Base-by-base conservation (phyloP, 306 rosid genomes). In the Medicago arabica region DNA sequence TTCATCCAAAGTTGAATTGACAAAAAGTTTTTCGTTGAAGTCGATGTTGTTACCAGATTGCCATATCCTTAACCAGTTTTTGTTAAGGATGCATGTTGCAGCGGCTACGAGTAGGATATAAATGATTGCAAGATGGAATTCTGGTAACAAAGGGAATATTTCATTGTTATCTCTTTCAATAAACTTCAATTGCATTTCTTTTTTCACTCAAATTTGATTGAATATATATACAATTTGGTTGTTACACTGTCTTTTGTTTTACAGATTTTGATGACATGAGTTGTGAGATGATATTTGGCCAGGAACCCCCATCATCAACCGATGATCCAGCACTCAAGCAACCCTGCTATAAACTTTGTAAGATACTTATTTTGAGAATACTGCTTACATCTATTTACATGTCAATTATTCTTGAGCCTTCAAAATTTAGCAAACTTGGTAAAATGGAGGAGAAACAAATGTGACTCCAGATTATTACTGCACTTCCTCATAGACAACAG, bases 251-350 rank as follows among this genome's bases (percentile, higher is more conserved):
- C 9, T 50, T n/a, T n/a, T 76, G 67, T 77, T 84, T 59, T 78
- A 68, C 93, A 93, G 97, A 93, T 80, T 93, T 93, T 89, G 97
- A 91, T 58, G 96, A 93, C 69, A 88, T 90, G 97, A 93, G 98
- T 66, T 93, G 98, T 44, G 91, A 93, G 87, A 93, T 93, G 98
- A 83, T 87, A 81, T 93, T 88, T 83, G 98, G 98, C 5, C 85
- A 89, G 84, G 92, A 93, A 1, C 92, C 98, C 49, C 96, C 96
- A 13, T 82, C 84, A 71, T 34, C 83, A 75, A 44, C 50, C 13
- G 86, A 88, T 57, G 98, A 93, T 83, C 97, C 97, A 60, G 97
- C 87, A 76, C 81, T 89, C 43, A 88, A 87, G 84, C 98, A 93
- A 76, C 98, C 98, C 10, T 93, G 97, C 82, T 91, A 84, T 71